phyloP scores from a whole-genome alignment of 495 filamentous ascomycete genomes.

The Cercophora sp. region DNA sequence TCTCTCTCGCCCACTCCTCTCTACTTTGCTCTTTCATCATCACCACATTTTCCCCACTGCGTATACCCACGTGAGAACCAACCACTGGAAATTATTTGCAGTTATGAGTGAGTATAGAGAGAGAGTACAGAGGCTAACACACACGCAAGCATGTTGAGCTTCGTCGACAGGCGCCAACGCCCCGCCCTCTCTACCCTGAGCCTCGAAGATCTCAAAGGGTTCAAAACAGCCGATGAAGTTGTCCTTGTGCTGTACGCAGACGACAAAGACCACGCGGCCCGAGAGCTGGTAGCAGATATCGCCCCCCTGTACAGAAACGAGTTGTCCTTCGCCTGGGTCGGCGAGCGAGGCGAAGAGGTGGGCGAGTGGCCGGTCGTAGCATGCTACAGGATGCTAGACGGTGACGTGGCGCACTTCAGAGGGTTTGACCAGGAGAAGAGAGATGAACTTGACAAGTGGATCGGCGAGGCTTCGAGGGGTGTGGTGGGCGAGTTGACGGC shows the following conservation, averaged over 20 bases:
- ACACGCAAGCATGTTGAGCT: conserved; percentile 31
- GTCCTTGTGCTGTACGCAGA: conserved; percentile 38
- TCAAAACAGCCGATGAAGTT: conserved; percentile 34
- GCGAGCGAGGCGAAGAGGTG: background rate
- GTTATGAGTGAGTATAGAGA: background rate
- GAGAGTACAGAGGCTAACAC: conserved; percentile 4
- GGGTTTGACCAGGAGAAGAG: conserved; percentile 14
- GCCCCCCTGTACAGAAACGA: conserved; percentile 31
- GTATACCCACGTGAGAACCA: too few species aligned
- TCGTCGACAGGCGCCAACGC: conserved; percentile 24
- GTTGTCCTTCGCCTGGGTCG: conserved; percentile 32
- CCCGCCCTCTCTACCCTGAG: conserved; percentile 28
- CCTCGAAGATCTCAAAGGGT: conserved; percentile 19
- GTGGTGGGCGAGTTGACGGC: conserved; percentile 39
- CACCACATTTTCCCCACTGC: too few species aligned
- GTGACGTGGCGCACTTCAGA: conserved; percentile 23
- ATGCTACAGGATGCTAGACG: conserved; percentile 34
- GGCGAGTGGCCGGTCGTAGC: conserved; percentile 26
- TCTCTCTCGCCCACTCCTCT: background rate
- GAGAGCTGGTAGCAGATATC: conserved; percentile 21
- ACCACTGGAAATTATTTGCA: too few species aligned
- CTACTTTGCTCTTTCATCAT: background rate
- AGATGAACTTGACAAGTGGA: conserved; percentile 25
- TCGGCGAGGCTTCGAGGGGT: conserved; percentile 27
- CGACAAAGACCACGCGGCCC: conserved; percentile 12